Evolutionary conservation across 2,329 filamentous ascomycete species (phyloP).

Genomic region (Alternaria rosae): DNA sequence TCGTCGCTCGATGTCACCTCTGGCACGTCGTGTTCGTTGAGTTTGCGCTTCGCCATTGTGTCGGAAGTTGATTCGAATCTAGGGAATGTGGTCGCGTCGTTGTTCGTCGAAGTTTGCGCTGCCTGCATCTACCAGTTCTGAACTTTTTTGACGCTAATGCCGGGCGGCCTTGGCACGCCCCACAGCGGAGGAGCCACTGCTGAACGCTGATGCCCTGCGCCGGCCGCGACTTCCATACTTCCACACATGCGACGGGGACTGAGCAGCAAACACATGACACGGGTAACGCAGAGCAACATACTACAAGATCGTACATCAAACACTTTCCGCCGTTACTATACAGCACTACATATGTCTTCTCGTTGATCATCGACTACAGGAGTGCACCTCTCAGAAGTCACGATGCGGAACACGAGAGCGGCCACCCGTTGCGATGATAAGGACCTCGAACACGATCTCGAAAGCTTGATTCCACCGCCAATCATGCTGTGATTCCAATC

Average conservation of each 20-base stretch:
- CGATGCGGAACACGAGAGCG: background rate
- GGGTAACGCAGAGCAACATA: background rate
- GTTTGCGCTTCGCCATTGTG: constrained; percentile 55
- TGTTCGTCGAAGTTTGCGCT: constrained; percentile 10
- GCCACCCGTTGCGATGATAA: background rate
- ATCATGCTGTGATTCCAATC: background rate
- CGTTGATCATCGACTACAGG: background rate
- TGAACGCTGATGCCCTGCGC: background rate
- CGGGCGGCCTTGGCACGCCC: constrained; percentile 10
- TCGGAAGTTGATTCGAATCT: background rate
- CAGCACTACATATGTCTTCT: too few species aligned
- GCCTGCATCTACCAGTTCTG: constrained; percentile 11
- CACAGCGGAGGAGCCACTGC: constrained; percentile 17
- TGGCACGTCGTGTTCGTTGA: constrained; percentile 58
- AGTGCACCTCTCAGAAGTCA: background rate
- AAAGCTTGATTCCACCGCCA: accelerated
- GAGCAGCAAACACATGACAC: background rate
- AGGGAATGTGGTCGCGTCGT: background rate
- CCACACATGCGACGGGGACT: background rate
- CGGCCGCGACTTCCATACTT: background rate
- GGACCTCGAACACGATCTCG: background rate
- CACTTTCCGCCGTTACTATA: background rate
- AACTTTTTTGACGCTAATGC: constrained; percentile 33
- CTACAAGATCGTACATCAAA: too few species aligned
- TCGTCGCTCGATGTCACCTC: constrained; percentile 41